A percentile compares a stretch with the other conserved stretches of the same genome.
Evolutionary conservation across 2,329 filamentous ascomycete genomes (phyloP).

Genomic region (Boeremia exigua): DNA sequence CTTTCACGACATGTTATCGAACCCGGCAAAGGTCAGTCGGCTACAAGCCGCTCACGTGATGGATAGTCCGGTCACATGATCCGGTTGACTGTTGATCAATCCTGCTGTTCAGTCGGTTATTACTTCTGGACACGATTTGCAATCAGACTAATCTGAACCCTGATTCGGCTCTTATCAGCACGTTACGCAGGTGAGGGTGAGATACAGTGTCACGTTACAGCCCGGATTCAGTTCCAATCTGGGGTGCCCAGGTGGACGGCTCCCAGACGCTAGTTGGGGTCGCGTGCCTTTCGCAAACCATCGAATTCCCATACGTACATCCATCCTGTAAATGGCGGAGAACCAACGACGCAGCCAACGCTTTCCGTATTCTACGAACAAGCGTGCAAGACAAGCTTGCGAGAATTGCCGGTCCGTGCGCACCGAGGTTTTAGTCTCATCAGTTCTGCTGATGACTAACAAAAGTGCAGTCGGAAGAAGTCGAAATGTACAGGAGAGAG

Average conservation of each 20-base stretch:
- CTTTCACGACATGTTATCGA: no score
- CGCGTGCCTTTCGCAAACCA: background rate
- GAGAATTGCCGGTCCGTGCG: constrained; percentile 14
- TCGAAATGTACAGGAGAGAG: constrained; percentile 13
- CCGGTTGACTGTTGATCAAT: no score
- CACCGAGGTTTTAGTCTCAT: background rate
- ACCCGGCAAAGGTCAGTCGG: no score
- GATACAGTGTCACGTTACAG: no score
- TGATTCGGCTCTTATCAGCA: no score
- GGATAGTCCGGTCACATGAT: no score
- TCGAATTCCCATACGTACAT: background rate
- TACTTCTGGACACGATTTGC: no score
- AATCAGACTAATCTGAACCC: no score
- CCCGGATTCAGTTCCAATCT: no score
- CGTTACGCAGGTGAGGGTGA: background rate
- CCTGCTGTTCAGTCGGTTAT: no score
- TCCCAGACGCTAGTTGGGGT: no score
- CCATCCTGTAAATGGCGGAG: constrained; percentile 4
- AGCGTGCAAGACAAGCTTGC: constrained; percentile 13
- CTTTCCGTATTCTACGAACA: background rate
- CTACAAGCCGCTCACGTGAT: background rate
- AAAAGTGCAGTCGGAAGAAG: constrained; percentile 9
- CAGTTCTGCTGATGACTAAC: constrained; percentile 5
- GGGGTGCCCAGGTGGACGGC: no score
- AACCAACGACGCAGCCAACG: background rate